A percentile compares a stretch with the other conserved stretches of the same genome.
Conservation (phyloP, 306 rosid genomes). For the Delonix regia region DNA sequence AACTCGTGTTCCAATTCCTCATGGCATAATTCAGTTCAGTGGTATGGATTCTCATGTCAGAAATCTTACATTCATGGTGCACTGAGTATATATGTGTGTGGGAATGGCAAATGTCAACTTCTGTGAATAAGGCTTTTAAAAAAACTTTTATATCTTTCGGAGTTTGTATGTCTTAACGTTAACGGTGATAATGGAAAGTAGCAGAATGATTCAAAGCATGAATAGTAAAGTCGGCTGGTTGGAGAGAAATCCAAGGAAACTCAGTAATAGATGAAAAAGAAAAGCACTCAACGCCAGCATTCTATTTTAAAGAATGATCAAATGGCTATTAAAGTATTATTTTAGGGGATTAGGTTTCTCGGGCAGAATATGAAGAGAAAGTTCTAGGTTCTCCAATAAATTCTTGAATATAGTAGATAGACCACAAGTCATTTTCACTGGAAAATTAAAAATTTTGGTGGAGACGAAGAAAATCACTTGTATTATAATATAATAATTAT, state of each 20-base stretch:
- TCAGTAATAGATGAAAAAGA: constrained; percentile 25
- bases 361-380: not conserved
- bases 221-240: constrained; percentile 2
- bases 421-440: not conserved
- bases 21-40: constrained; percentile 12
- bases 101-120: not conserved
- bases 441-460: not conserved
- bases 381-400: not conserved
- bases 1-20: not conserved
- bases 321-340: constrained; percentile 13
- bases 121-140: constrained; percentile 32
- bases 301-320: constrained; percentile 18
- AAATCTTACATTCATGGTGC: not conserved
- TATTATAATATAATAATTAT: not conserved
- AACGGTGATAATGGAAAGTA: constrained; percentile 3
- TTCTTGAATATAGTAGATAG: not conserved
- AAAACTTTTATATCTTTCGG: not conserved
- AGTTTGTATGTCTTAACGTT: constrained; percentile 24
- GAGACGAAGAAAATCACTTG: not conserved
- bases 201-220: constrained; percentile 28
- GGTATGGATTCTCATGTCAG: not conserved
- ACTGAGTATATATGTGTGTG: constrained; percentile 1
- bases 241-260: constrained; percentile 38
- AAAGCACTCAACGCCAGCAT: constrained; percentile 28
- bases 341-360: constrained; percentile 39